These are phyloP conservation scores for Maudiozyma saulgeensis DNA, from an alignment of 805 yeast genomes.

Conservation along the genomic window DNA sequence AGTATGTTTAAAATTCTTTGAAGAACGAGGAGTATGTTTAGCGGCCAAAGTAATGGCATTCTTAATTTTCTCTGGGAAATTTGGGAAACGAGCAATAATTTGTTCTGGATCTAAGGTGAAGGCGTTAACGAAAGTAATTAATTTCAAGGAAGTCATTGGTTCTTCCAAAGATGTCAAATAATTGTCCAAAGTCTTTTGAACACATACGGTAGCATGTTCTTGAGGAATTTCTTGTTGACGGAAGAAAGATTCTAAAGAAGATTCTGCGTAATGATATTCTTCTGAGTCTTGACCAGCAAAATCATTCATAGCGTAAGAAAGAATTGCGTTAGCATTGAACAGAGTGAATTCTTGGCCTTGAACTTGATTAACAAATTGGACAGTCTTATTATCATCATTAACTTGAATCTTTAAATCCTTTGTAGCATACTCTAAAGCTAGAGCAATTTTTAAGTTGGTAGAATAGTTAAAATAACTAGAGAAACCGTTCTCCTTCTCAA, in stretches of 20 bases:
- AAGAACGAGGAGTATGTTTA: slow-evolving; percentile 24
- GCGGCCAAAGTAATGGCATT: slow-evolving; percentile 39
- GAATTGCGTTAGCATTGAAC: slow-evolving; percentile 59
- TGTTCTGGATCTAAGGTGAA: slow-evolving; percentile 34
- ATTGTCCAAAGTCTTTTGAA: slow-evolving; percentile 30
- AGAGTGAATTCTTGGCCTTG: slow-evolving; percentile 30
- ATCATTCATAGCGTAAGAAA: slow-evolving; percentile 48
- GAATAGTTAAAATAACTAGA: slow-evolving; percentile 13
- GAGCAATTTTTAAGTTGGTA: slow-evolving; percentile 24
- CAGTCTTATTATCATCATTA: slow-evolving; percentile 16
- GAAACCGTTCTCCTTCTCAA: slow-evolving; percentile 17
- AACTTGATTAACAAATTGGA: slow-evolving; percentile 16
- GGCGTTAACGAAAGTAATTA: slow-evolving; percentile 48
- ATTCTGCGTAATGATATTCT: slow-evolving; percentile 19
- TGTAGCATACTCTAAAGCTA: slow-evolving; percentile 20
- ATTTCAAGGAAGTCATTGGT: slow-evolving; percentile 39
- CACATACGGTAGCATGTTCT: slow-evolving; percentile 33
- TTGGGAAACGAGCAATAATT: slow-evolving; percentile 20
- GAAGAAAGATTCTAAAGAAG: slow-evolving; percentile 17
- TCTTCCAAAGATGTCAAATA: slow-evolving; percentile 24
- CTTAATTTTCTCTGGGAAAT: slow-evolving; percentile 30
- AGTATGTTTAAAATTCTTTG: slow-evolving; percentile 31
- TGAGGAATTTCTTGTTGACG: slow-evolving; percentile 24
- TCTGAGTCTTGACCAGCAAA: slow-evolving; percentile 32
- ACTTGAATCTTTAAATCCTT: slow-evolving; percentile 13